Evolutionary conservation across 2,329 filamentous ascomycete genomes (phyloP), one percentile per base, ranked within the genome.

Genomic region (Dothideomycetes sp.): DNA sequence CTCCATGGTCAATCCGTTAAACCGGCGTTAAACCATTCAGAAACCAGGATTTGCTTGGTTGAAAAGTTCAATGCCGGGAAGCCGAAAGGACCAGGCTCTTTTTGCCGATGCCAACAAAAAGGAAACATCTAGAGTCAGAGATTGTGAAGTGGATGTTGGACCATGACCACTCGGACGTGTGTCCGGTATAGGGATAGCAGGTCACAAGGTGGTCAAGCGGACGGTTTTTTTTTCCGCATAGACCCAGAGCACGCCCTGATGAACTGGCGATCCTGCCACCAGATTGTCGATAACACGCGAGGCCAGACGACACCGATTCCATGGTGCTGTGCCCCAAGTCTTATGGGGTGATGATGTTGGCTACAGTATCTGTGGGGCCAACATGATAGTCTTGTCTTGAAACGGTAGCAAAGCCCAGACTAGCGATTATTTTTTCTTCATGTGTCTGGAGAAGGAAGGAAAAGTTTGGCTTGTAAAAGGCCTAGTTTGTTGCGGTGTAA

Each of bases 361-460:
- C n/a, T n/a, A n/a, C n/a, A 10, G 7, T 27, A 15, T 16, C 6
- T n/a, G 22, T 40, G 37, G 37, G 37, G 37, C 37, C 16, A n/a
- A 32, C 28, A 33, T 40, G 37, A 5, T 32, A 25, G 24, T 23
- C 16, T 27, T 25, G 29, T 16, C 11, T 7, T 27, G 27, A 29
- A 31, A 23, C n/a, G n/a, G n/a, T n/a, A n/a, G n/a, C n/a, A n/a
- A n/a, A n/a, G n/a, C n/a, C n/a, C n/a, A n/a, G n/a, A n/a, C n/a
- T n/a, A n/a, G n/a, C n/a, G n/a, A n/a, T n/a, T n/a, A n/a, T n/a
- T n/a, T n/a, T n/a, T 32, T 33, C 37, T 22, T 27, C 33, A 32
- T 33, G 25, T 25, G 12, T 40, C 37, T 40, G 37, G 37, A 29
- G 37, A 33, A 40, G 37, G 33, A 33, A 40, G 23, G 27, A 40